Evolutionary conservation across 371 early-diverging fungal species (phyloP), one percentile per base, ranked within the genome.

Genomic region (Gilbertella persicaria): DNA sequence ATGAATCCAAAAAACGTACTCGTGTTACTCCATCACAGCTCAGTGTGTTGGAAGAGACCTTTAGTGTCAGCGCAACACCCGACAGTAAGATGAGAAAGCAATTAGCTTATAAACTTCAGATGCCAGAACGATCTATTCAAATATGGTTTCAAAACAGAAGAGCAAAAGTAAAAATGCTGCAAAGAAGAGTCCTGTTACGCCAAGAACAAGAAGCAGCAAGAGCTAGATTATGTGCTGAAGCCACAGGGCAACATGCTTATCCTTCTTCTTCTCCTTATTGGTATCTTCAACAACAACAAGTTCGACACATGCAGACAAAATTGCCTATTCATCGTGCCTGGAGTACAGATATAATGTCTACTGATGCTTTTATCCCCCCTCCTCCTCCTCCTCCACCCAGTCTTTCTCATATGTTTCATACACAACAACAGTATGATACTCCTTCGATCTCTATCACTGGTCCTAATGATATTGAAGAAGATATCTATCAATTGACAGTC

Each of bases 131-230:
- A 64, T 88, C 94, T 14, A 94, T 99, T 55, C 97, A 98, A 68
- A 95, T 99, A 58, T 99, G 99, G 99, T 99, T 99, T 82, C 99
- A 99, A 71, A 99, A 99, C 84, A 82, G 95, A 63, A 83, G 99
- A 42, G 96, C 97, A 39, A 96, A 95, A 73, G 89, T 88, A 21
- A 96, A 94, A 76, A 87, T 79, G 67, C 67, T 79, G 37, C 82
- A 81, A 48, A 72, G 75, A 50, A 56, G 80, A 36, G 71, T 79
- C 10, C 54, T 79, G 37, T 68, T 81, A 43, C 74, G 75, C 8
- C 79, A 83, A 53, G 75, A 84, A 55, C 80, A 81, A 54, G 78
- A 75, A 43, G 64, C 60, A n/a, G 66, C 69, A 0, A 55, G 66
- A 41, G 69, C 73, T 14, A 54, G 66, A 26, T 23, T 66, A 19